Conservation (phyloP, 2,329 filamentous ascomycete genomes). For the Neonectria hederae region DNA sequence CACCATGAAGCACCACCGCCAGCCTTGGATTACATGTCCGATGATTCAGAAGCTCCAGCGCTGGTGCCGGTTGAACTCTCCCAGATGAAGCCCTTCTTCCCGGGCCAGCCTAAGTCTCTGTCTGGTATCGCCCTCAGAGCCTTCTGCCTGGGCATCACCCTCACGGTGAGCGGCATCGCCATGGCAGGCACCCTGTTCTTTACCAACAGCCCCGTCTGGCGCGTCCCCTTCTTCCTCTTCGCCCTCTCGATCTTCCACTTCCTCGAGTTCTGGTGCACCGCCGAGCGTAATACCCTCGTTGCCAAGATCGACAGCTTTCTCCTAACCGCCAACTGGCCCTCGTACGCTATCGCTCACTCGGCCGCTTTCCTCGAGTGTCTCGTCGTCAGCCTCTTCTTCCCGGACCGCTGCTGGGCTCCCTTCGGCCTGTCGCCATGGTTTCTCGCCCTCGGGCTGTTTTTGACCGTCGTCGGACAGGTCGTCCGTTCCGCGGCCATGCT, state of each 20-base stretch:
- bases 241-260: conserved; percentile 88
- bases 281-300: conserved; percentile 79
- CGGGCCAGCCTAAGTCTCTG: conserved; percentile 64
- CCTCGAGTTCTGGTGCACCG: conserved; percentile 93
- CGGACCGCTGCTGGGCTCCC: conserved; percentile 58
- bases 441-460: conserved; percentile 65
- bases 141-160: conserved; percentile 60
- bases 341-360: conserved; percentile 84
- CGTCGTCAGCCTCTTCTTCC: conserved; percentile 66
- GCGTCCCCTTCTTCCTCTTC: conserved; percentile 71
- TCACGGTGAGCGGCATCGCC: conserved; percentile 49
- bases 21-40: conserved; percentile 27
- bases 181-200: conserved; percentile 47
- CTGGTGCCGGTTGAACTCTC: conserved; percentile 42
- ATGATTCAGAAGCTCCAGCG: conserved; percentile 23
- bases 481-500: conserved; percentile 87
- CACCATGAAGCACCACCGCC: conserved; percentile 29
- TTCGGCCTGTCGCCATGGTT: conserved; percentile 54
- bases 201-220: conserved; percentile 64
- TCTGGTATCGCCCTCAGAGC: conserved; percentile 67
- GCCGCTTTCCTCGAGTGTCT: conserved; percentile 79
- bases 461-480: conserved; percentile 76
- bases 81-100: conserved; percentile 49
- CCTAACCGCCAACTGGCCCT: conserved; percentile 82
- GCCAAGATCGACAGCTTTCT: conserved; percentile 82